phyloP scores from a whole-genome alignment of 441 rosid genomes.

The Aleurites moluccanus region DNA sequence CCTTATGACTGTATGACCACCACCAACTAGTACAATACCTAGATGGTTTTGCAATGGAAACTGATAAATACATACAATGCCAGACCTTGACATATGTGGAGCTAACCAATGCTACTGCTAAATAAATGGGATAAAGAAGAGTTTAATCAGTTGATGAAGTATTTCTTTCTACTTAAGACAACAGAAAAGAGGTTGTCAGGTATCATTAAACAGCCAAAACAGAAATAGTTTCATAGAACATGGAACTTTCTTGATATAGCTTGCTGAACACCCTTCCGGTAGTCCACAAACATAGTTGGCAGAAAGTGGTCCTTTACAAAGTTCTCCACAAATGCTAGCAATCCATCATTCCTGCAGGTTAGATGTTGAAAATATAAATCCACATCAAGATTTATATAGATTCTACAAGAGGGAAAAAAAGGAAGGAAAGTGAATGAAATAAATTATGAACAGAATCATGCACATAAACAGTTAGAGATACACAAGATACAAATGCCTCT shows the following conservation, averaged over 20 bases:
- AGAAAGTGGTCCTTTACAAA: slow-evolving; percentile 95
- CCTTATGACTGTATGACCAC: background rate
- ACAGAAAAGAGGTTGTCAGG: background rate
- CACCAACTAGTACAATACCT: background rate
- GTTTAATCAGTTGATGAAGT: slow-evolving; percentile 10
- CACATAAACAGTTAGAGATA: background rate
- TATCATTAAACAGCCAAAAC: slow-evolving; percentile 2
- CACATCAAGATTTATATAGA: slow-evolving; percentile 6
- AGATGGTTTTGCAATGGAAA: background rate
- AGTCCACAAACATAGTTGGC: slow-evolving; percentile 98
- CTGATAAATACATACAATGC: background rate
- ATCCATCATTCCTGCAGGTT: slow-evolving; percentile 87
- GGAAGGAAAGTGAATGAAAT: background rate
- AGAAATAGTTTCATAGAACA: slow-evolving; percentile 26
- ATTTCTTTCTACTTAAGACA: background rate
- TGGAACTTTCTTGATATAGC: slow-evolving; percentile 94
- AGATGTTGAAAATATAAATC: slow-evolving; percentile 18
- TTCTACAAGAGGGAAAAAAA: background rate
- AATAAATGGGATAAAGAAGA: slow-evolving; percentile 6
- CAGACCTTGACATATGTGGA: background rate
- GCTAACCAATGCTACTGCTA: background rate
- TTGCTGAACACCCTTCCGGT: slow-evolving; percentile 96
- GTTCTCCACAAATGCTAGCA: slow-evolving; percentile 92
- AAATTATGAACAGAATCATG: background rate
- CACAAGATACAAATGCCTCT: background rate